Evolutionary conservation across 371 early-diverging fungal genomes (phyloP), one percentile per base, ranked within the genome.

Genomic region (Haplosporangium sp.): DNA sequence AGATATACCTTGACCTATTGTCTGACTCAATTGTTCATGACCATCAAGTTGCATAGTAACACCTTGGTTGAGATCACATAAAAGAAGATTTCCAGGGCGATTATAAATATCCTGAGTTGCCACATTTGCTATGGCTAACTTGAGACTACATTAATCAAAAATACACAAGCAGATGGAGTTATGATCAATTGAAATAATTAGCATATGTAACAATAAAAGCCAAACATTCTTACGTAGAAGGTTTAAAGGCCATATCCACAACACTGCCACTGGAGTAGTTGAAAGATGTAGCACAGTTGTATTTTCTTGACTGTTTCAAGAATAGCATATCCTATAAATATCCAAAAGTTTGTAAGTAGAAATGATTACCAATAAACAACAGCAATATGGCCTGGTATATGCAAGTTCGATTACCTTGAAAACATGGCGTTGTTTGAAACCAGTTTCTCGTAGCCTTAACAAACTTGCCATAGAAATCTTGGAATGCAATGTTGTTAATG

Each of bases 21-120:
- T 27, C 40, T 52, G 42, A 1, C 48, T 59, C 5, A 9, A 59
- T 4, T 35, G 50, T 3, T 61, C 60, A 15, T 81, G 82, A n/a
- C 82, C 82, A 4, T 39, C n/a, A 15, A 81, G 50, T 4, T 63
- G 68, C 15, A 27, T 65, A 6, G 71, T 65, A 1, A 45, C 6
- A 0, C 76, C 72, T 4, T 50, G 55, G 2, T 72, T 38, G 2
- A 81, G 63, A 13, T 81, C 82, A 27, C 72, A 71, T 4, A 69
- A 69, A 1, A 81, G 63, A 9, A 81, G 55, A 45, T 81, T 81
- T 3, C 82, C 82, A 20, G 62, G 50, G 19, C 82, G 75, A 45
- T 81, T 81, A 40, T 81, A 81, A 1, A 59, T 62, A 39, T 81
- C 82, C 56, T 71, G 75, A 4, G 82, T 81, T 8, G 82, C 72